Percentiles rank a stretch among this genome's conserved stretches.
Evolutionary conservation across 2,329 filamentous ascomycete genomes (phyloP).

Genomic region (Fusarium sp.): DNA sequence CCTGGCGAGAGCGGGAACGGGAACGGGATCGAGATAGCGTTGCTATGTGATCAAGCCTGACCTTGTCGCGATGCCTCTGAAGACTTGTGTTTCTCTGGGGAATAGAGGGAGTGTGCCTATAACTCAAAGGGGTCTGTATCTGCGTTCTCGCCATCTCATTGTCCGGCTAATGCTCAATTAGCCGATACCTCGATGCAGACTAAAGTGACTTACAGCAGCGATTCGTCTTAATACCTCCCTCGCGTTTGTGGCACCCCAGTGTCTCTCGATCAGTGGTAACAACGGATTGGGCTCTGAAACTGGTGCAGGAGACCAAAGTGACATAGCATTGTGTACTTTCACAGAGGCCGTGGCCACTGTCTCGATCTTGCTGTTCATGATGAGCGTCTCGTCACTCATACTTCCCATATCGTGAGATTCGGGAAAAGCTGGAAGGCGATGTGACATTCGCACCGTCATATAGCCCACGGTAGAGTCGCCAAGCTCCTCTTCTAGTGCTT

Average conservation of each 20-base stretch:
- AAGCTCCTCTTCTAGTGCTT: conserved; percentile 68
- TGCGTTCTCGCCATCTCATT: neutral
- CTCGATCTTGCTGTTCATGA: conserved; percentile 62
- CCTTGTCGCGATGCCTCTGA: conserved; percentile 4
- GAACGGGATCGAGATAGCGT: neutral
- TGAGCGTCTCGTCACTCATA: conserved; percentile 52
- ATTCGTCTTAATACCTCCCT: conserved; percentile 56
- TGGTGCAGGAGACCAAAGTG: conserved; percentile 64
- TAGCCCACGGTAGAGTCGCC: conserved; percentile 62
- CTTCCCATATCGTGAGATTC: conserved; percentile 43
- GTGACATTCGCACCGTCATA: conserved; percentile 64
- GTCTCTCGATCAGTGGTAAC: conserved; percentile 58
- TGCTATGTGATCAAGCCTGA: neutral
- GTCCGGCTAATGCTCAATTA: conserved; percentile 1
- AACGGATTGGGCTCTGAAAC: conserved; percentile 54
- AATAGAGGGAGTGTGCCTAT: conserved; percentile 28
- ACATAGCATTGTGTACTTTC: conserved; percentile 60
- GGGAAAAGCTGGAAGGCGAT: conserved; percentile 68
- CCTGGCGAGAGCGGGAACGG: neutral
- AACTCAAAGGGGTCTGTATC: conserved; percentile 9
- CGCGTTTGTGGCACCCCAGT: conserved; percentile 62
- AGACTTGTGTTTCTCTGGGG: conserved; percentile 44
- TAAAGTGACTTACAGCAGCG: conserved; percentile 22
- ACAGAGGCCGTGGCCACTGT: conserved; percentile 65
- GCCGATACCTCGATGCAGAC: neutral